Percentiles rank a stretch among this genome's conserved stretches.
Evolutionary conservation across 2,329 filamentous ascomycete species (phyloP).

Genomic region (Dactylellina sp.): DNA sequence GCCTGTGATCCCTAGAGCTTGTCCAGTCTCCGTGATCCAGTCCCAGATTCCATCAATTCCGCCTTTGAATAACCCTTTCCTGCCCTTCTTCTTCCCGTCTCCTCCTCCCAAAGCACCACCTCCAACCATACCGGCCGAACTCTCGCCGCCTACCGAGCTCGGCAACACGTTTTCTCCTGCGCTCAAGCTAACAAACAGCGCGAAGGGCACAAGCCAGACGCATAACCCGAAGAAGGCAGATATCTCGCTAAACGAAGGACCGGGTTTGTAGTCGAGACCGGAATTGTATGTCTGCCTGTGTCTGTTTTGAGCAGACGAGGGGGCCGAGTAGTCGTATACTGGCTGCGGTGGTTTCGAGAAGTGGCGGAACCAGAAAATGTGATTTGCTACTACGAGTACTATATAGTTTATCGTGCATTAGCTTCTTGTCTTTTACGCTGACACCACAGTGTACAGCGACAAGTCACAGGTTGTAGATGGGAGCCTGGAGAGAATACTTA

Average conservation of each 20-base stretch:
- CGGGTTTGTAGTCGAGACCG: conserved; percentile 65
- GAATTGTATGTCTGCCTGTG: conserved; percentile 58
- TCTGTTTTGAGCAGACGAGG: conserved; percentile 71
- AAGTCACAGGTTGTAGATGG: background rate
- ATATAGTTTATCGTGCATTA: background rate
- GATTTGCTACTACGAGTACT: conserved; percentile 87
- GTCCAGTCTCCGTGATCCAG: conserved; percentile 66
- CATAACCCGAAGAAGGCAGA: conserved; percentile 96
- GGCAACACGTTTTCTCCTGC: conserved; percentile 95
- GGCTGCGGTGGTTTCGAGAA: conserved; percentile 76
- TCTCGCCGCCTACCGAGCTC: conserved; percentile 82
- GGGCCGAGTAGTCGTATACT: conserved; percentile 70
- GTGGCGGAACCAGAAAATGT: conserved; percentile 95
- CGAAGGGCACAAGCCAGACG: conserved; percentile 96
- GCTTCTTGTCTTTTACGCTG: conserved; percentile 2
- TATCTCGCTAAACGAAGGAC: conserved; percentile 91
- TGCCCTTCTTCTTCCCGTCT: conserved; percentile 65
- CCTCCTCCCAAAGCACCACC: conserved; percentile 31
- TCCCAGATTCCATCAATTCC: conserved; percentile 72
- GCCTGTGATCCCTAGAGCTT: conserved; percentile 57
- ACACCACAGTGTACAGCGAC: too few relatives aligned
- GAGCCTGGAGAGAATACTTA: conserved; percentile 69
- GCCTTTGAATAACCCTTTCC: conserved; percentile 76
- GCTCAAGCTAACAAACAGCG: conserved; percentile 91
- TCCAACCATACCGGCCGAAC: conserved; percentile 61